Base-by-base conservation (phyloP, 371 early-diverging fungal species). In the Apophysomyces variabilis region DNA sequence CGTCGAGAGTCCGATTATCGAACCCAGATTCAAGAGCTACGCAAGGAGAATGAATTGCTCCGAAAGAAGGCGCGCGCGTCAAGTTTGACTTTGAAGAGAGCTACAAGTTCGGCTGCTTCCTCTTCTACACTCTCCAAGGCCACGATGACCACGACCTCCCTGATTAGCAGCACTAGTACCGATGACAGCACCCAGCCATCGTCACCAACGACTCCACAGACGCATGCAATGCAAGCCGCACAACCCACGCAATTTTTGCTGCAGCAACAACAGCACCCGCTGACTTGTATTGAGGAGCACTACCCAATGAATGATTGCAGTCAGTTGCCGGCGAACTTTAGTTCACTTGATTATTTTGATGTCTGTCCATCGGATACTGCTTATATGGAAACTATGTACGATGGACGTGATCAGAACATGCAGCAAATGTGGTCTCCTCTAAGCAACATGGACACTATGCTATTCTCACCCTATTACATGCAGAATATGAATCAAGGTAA, bases 11-110 rank as follows among this genome's bases (percentile, higher is more conserved):
- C 44, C 6, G 60, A 67, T 2, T 79, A 72, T 59, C 57, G 68
- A 44, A 65, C 57, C 41, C 70, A 74, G 66, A 64, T 79, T 36
- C 47, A 58, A 12, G 67, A 72, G n/a, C 43, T 79, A 4, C 68
- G 74, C 13, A 69, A 68, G 62, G 66, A 74, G 60, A 71, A 79
- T 32, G 76, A 76, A 39, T 70, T 62, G 16, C 64, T 79, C 9
- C 64, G 73, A 39, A 63, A 72, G 58, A 76, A 76, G 60, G 79
- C 76, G 13, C 32, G 43, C 3, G 45, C 60, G 3, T 35, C 39
- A 21, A 50, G 38, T 4, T 38, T 44, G 35, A 26, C 38, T 35
- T 38, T 44, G 6, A 57, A 59, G 44, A 58, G 47, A 14, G 26
- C 62, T 5, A 18, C 67, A 12, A 35, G 46, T 16, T 8, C 67